Base-by-base conservation (phyloP, 2,329 filamentous ascomycete genomes). In the Colletotrichum limetticola region DNA sequence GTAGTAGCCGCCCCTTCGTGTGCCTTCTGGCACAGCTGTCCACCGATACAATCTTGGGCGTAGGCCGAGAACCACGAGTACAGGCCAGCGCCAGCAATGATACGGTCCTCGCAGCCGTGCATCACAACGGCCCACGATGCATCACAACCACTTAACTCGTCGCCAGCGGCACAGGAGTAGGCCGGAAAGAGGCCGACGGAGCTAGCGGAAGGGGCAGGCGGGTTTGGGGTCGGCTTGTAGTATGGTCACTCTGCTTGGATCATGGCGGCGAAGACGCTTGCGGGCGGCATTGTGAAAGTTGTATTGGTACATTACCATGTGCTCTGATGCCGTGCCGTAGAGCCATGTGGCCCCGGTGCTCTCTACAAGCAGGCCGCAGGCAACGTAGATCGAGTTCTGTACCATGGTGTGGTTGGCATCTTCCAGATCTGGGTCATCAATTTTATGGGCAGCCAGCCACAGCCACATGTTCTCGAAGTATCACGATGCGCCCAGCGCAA, bases 231-330 rank as follows among this genome's bases (percentile, higher is more conserved):
- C 86, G 78, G 76, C 64, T 81, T 79, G 83, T 88, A 91, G 82
- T 87, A 90, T 12, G 92, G 90, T 2, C 91, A 92, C 79, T 94
- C 92, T 0, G 90, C 90, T 78, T 94, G 92, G 71, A 94, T 90
- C 62, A 91, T 82, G 19, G 86, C 88, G 83, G 91, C 89, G 76
- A 85, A 88, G 75, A 89, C 77, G 77, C 87, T 85, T 68, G 83
- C 80, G 0, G 88, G 83, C 80, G 0, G 88, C 86, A 12, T 82
- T 80, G 66, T 80, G 77, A 76, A 89, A 79, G 67, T 88, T 83
- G 80, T 89, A 90, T 76, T 90, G 86, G 75, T 87, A 88, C 46
- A 88, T 78, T 12, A 86, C 82, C 5, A 80, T 81, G 80, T 90
- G 88, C 78, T 90, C 88, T 0, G 85, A 85, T 0, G 84, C 81